phyloP scores from a whole-genome alignment of 148 eudicot species.

The Pharnaceum exiguum region DNA sequence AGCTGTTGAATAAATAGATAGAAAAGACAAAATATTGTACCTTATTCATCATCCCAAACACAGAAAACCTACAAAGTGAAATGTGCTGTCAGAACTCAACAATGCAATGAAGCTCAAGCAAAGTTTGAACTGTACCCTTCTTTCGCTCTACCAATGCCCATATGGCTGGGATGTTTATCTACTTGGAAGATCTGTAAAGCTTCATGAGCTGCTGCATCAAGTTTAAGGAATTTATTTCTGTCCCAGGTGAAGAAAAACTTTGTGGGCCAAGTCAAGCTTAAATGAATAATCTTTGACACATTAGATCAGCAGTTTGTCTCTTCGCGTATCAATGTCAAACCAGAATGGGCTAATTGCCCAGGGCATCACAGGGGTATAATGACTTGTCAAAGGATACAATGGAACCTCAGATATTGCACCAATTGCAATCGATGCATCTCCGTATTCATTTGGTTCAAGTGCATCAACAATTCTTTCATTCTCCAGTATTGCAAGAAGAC shows the following conservation, averaged over 20 bases:
- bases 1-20: slow-evolving; percentile 3
- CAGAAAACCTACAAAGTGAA: slow-evolving; percentile 67
- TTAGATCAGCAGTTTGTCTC: not conserved
- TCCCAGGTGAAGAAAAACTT: slow-evolving; percentile 31
- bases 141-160: slow-evolving; percentile 98
- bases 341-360: no score
- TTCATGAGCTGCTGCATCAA: slow-evolving; percentile 89
- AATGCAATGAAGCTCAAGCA: slow-evolving; percentile 12
- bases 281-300: not conserved
- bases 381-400: slow-evolving; percentile 54
- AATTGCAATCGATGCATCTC: slow-evolving; percentile 67
- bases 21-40: slow-evolving; percentile 23
- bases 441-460: slow-evolving; percentile 72
- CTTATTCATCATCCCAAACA: slow-evolving; percentile 99
- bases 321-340: slow-evolving; percentile 1
- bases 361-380: no score
- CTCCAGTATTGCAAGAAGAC: slow-evolving; percentile 94
- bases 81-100: slow-evolving; percentile 7
- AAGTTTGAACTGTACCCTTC: slow-evolving; percentile 70
- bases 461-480: slow-evolving; percentile 82
- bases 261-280: slow-evolving; percentile 1
- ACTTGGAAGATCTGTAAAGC: slow-evolving; percentile 91
- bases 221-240: slow-evolving; percentile 88
- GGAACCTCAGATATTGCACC: slow-evolving; percentile 76
- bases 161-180: slow-evolving; percentile 99